Evolutionary conservation across 1,284 basidiomycete genomes (phyloP).

Genomic region (Pseudozyma sp.): DNA sequence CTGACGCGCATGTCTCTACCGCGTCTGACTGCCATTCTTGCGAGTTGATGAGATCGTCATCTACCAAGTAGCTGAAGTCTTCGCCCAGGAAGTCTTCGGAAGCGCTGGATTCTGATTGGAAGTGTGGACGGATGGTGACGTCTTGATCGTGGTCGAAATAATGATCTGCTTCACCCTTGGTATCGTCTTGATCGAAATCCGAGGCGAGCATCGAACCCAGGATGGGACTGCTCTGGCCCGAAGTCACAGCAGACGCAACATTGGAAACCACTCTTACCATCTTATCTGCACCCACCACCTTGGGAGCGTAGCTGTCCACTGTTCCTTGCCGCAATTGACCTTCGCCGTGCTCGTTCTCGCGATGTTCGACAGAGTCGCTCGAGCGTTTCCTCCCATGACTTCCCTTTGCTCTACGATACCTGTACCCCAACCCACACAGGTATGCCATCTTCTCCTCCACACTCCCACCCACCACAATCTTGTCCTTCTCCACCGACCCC

Average conservation of each 20-base stretch:
- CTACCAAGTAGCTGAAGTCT: conserved; percentile 37
- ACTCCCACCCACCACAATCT: conserved; percentile 4
- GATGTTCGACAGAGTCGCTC: conserved; percentile 2
- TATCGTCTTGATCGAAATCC: background rate
- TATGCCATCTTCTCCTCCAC: conserved; percentile 47
- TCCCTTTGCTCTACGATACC: conserved; percentile 7
- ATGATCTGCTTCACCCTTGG: background rate
- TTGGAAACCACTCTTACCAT: conserved; percentile 25
- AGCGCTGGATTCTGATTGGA: background rate
- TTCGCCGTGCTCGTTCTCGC: background rate
- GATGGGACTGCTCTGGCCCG: conserved; percentile 20
- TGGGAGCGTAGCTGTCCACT: conserved; percentile 9
- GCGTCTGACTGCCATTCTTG: background rate
- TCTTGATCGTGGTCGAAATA: conserved; percentile 11
- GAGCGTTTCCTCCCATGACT: conserved; percentile 18
- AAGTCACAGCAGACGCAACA: conserved; percentile 15
- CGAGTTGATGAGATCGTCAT: conserved; percentile 7
- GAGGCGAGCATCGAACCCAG: conserved; percentile 9
- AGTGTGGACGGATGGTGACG: conserved; percentile 7
- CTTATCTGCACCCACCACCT: background rate
- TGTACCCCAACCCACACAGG: conserved; percentile 42
- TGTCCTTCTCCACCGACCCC: background rate
- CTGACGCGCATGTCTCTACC: background rate
- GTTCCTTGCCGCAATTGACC: conserved; percentile 4
- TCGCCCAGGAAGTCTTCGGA: conserved; percentile 9